Evolutionary conservation across 139 green algal genomes (phyloP), one percentile per base, ranked within the genome.

Genomic region (Coelastrella sp.): DNA sequence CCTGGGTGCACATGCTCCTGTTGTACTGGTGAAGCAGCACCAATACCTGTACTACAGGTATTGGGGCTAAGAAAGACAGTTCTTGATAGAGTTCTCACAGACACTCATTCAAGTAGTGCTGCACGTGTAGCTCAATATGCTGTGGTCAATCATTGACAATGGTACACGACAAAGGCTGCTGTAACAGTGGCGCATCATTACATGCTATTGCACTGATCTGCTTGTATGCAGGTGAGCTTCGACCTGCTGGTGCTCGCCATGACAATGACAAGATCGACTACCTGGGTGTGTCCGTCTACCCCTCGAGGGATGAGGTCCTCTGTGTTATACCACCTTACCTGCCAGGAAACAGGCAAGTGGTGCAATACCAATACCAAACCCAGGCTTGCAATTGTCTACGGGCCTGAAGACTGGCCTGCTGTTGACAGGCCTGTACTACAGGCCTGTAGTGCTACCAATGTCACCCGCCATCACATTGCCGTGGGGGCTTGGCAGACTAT

Each of bases 251-350:
- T 17, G 65, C 89, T 11, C 89, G 94, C 8, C 93, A 96, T 77
- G 94, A 96, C 92, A 96, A 96, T 85, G 94, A 96, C 90, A 23
- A 86, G 5, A 87, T 54, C 19, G 73, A 90, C 75, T 91, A 92
- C 68, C 8, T 14, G 0, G 59, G 22, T 8, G 93, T 96, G 6
- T 86, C 58, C 5, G 86, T 96, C 13, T 89, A 86, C 54, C 94
- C 94, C n/a, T 96, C 94, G 0, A 73, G 73, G 54, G 59, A 85
- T 13, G 93, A 96, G 90, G 84, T 95, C 64, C 86, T 96, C 61
- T 93, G 90, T 77, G 68, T 23, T 1, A 23, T 75, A 14, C 4
- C 73, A 56, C 93, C 94, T 54, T 96, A 93, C 89, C 89, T 96
- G 61, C 94, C 94, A 4, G 22, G n/a, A 85, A 96, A 96, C 87